phyloP scores from a whole-genome alignment of 2,329 filamentous ascomycete genomes.

The Phaeosphaeria sp. region DNA sequence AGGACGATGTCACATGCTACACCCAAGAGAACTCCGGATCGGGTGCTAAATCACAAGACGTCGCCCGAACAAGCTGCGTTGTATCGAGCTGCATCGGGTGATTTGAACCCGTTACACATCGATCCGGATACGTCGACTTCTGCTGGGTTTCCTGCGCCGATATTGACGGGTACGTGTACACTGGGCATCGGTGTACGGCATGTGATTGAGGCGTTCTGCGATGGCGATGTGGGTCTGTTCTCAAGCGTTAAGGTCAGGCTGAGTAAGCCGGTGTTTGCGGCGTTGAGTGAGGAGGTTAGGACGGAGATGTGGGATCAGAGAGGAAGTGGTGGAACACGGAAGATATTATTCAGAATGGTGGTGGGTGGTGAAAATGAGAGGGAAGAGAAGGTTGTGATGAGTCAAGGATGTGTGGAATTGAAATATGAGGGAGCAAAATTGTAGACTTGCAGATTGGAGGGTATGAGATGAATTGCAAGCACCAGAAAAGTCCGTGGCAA shows the following conservation, averaged over 20 bases:
- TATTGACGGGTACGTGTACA: constrained; percentile 19
- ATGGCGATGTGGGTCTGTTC: constrained; percentile 12
- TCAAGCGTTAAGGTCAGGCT: constrained; percentile 16
- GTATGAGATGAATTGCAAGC: too few relatives aligned
- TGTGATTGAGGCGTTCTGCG: constrained; percentile 17
- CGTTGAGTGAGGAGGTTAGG: constrained; percentile 8
- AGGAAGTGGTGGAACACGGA: not conserved
- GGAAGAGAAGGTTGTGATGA: constrained; percentile 13
- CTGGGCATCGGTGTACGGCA: constrained; percentile 18
- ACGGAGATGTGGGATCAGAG: constrained; percentile 23
- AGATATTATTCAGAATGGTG: constrained; percentile 12
- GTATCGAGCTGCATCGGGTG: constrained; percentile 19
- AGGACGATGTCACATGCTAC: constrained; percentile 8
- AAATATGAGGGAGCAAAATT: not conserved
- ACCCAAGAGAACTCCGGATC: constrained; percentile 10
- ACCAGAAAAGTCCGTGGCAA: too few relatives aligned
- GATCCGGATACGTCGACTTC: constrained; percentile 15
- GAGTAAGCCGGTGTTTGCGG: constrained; percentile 16
- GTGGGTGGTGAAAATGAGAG: constrained; percentile 1
- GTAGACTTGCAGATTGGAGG: too few relatives aligned
- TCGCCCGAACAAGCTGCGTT: constrained; percentile 17
- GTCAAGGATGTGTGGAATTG: constrained; percentile 6
- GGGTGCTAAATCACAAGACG: constrained; percentile 8
- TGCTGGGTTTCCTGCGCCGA: constrained; percentile 15
- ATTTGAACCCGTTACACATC: constrained; percentile 19